Evolutionary conservation across 2,329 filamentous ascomycete genomes (phyloP).

Genomic region (Exutisphaerella laricina): DNA sequence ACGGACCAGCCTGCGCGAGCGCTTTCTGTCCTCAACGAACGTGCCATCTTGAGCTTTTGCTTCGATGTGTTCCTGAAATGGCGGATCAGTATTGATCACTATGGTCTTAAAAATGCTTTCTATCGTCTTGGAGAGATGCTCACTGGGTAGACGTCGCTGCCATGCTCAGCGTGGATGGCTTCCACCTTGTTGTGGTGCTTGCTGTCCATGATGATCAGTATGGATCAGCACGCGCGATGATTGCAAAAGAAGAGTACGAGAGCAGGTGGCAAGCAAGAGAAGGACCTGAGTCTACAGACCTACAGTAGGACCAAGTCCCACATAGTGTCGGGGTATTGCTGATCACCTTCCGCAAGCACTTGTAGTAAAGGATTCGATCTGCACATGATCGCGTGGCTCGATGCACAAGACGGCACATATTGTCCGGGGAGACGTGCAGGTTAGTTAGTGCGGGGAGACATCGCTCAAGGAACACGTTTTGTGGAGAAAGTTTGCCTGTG

Average conservation of each 20-base stretch:
- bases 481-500: conserved; percentile 2
- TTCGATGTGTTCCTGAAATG: conserved; percentile 4
- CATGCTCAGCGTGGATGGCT: conserved; percentile 11
- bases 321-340: neutral
- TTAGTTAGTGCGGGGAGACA: conserved; percentile 2
- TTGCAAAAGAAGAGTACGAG: neutral
- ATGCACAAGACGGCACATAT: neutral
- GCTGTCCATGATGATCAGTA: neutral
- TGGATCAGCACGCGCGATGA: neutral
- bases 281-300: neutral
- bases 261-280: neutral
- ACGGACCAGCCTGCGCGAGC: conserved; percentile 19
- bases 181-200: conserved; percentile 10
- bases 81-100: neutral
- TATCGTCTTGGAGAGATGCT: too few relatives aligned
- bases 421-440: conserved; percentile 4
- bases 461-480: neutral
- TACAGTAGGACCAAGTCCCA: neutral
- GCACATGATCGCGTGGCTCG: conserved; percentile 1
- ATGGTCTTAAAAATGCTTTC: too few relatives aligned
- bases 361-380: neutral
- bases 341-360: neutral
- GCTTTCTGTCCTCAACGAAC: conserved; percentile 22
- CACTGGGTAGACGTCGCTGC: conserved; percentile 10
- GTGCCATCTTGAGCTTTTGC: conserved; percentile 1